These are phyloP conservation scores for Ambrosia hybrid DNA, from an alignment of 140 eudicot species.

Conservation along the genomic window DNA sequence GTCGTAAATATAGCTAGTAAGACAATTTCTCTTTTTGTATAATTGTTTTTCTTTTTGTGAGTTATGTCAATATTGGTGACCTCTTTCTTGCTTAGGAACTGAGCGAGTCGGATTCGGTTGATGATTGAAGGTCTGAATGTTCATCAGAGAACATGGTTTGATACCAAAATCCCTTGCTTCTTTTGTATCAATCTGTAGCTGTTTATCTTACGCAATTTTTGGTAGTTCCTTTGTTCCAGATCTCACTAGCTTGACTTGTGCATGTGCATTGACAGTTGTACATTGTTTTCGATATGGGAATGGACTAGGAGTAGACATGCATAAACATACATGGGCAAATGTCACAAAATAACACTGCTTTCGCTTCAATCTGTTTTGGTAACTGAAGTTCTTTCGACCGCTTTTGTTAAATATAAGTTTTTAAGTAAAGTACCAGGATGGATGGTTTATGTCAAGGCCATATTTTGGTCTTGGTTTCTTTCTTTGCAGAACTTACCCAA, in stretches of 20 bases:
- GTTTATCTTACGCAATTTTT: slow-evolving; percentile 18
- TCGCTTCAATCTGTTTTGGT: not conserved
- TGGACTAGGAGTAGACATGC: not conserved
- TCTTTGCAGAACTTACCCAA: too few relatives aligned
- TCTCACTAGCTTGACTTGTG: slow-evolving; percentile 14
- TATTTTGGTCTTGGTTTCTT: not conserved
- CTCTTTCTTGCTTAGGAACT: slow-evolving; percentile 6
- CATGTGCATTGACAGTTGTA: slow-evolving; percentile 10
- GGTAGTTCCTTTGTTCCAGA: slow-evolving; percentile 11
- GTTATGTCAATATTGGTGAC: not conserved
- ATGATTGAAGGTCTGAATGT: slow-evolving; percentile 9
- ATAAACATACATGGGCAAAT: not conserved
- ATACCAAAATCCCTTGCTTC: not conserved
- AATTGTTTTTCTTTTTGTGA: not conserved
- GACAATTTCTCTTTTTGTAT: not conserved
- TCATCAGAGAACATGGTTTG: slow-evolving; percentile 16
- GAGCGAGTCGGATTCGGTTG: slow-evolving; percentile 7
- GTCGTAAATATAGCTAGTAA: slow-evolving; percentile 50
- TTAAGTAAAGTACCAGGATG: not conserved
- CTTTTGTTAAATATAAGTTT: not conserved
- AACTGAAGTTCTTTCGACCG: not conserved
- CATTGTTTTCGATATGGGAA: not conserved
- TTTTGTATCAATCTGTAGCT: not conserved
- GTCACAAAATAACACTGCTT: not conserved
- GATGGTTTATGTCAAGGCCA: not conserved